These are phyloP conservation scores for Entomortierella beljakovae DNA, from an alignment of 192 early-diverging fungal genomes.

Conservation along the genomic window DNA sequence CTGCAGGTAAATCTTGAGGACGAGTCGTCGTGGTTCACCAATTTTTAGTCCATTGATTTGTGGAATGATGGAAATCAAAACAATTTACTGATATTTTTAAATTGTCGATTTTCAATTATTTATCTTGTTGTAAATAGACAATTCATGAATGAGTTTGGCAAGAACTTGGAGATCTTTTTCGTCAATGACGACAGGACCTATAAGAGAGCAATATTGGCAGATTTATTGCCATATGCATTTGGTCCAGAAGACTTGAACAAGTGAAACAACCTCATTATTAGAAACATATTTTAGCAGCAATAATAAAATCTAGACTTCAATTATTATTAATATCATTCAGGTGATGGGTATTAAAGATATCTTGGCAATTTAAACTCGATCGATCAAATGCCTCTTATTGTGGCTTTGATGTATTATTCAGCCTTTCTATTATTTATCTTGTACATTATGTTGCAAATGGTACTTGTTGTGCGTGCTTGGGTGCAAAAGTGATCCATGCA, in stretches of 20 bases:
- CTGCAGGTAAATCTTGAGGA: conserved; percentile 26
- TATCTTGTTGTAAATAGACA: conserved; percentile 24
- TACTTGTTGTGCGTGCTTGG: background rate
- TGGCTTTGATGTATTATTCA: too few relatives aligned
- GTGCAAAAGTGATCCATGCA: background rate
- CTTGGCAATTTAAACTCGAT: too few relatives aligned
- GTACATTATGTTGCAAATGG: background rate
- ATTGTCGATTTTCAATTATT: background rate
- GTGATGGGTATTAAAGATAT: too few relatives aligned
- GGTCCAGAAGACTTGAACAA: conserved; percentile 36
- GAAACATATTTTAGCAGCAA: background rate
- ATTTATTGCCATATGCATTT: conserved; percentile 46
- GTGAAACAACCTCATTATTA: background rate
- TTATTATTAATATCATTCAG: background rate
- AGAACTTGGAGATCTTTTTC: conserved; percentile 53
- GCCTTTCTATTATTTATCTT: background rate
- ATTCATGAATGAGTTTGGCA: conserved; percentile 56
- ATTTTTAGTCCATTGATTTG: background rate
- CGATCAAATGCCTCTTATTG: too few relatives aligned
- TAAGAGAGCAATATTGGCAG: conserved; percentile 43
- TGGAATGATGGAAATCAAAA: background rate
- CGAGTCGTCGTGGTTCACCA: background rate
- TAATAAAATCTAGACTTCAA: background rate
- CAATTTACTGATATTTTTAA: background rate
- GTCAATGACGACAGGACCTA: conserved; percentile 53